Percentiles rank a stretch among this genome's conserved stretches.
Conservation (phyloP, 495 filamentous ascomycete genomes). For the Paragyromitra xinjiangensis region DNA sequence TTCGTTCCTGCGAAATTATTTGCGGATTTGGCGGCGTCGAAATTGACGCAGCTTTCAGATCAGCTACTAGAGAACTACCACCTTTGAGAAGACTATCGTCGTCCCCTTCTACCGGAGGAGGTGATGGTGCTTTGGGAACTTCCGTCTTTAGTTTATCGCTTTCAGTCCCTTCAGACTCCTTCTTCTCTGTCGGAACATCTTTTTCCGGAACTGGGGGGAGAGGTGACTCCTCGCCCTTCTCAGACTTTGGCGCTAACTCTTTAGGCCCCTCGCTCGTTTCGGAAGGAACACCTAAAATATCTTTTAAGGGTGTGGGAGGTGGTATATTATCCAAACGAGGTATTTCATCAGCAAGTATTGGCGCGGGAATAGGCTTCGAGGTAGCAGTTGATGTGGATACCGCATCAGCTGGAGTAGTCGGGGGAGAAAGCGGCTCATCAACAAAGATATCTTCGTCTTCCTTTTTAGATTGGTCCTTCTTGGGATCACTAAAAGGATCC, state of each 20-base stretch:
- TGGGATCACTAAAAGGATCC: constrained; percentile 40
- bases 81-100: constrained; percentile 55
- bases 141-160: constrained; percentile 34
- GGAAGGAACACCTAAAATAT: constrained; percentile 20
- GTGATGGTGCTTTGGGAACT: constrained; percentile 54
- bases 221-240: constrained; percentile 27
- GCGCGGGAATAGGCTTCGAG: constrained; percentile 4
- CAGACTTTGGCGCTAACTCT: background rate
- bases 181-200: constrained; percentile 1
- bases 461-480: constrained; percentile 25
- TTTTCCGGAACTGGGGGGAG: constrained; percentile 46
- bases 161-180: constrained; percentile 18
- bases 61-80: constrained; percentile 50
- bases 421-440: constrained; percentile 66
- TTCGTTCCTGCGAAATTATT: constrained; percentile 48
- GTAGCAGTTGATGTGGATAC: constrained; percentile 19
- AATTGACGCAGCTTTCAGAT: constrained; percentile 48
- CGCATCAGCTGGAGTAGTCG: constrained; percentile 33
- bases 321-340: constrained; percentile 32
- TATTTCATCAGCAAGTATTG: constrained; percentile 41
- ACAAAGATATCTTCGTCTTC: constrained; percentile 74
- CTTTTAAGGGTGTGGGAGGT: constrained; percentile 9
- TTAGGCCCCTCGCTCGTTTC: background rate
- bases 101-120: constrained; percentile 47
- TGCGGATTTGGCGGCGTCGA: constrained; percentile 25